Conservation (phyloP, 2,329 filamentous ascomycete genomes). For the Didymella arachidicola region DNA sequence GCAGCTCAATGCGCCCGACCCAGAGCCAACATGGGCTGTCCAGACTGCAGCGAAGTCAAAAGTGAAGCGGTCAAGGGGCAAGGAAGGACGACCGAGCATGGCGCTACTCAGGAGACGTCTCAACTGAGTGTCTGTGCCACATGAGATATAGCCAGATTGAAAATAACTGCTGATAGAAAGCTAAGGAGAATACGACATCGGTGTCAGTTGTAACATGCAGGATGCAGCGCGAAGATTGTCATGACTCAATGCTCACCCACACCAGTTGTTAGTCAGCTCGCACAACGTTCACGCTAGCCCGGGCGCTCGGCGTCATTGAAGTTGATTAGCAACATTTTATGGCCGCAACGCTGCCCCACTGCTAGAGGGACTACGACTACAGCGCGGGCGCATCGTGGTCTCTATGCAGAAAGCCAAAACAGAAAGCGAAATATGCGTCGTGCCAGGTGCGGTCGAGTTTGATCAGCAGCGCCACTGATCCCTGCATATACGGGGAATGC, state of each 20-base stretch:
- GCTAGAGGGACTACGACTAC: neutral
- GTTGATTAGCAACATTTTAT: constrained; percentile 4
- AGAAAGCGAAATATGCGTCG: neutral
- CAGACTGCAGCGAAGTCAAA: constrained; percentile 22
- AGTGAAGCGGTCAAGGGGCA: constrained; percentile 30
- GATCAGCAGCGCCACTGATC: constrained; percentile 5
- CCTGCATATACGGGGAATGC: constrained; percentile 15
- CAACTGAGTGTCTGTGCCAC: neutral
- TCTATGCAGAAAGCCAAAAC: neutral
- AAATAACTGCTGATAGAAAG: neutral
- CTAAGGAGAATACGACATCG: neutral
- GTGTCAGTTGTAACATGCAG: constrained; percentile 8
- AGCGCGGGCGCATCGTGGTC: neutral
- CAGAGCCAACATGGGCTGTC: constrained; percentile 41
- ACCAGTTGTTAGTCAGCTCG: constrained; percentile 19
- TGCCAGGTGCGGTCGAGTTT: neutral
- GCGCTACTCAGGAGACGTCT: constrained; percentile 26
- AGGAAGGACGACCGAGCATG: constrained; percentile 28
- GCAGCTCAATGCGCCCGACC: constrained; percentile 53
- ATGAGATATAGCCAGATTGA: neutral
- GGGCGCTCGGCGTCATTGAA: constrained; percentile 1
- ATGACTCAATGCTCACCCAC: constrained; percentile 11
- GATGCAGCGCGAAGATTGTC: constrained; percentile 2
- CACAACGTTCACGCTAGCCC: constrained; percentile 22
- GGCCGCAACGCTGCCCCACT: constrained; percentile 10